These are phyloP conservation scores for Cystofilobasidium bisporidii DNA, from an alignment of 768 basidiomycete genomes.

Conservation along the genomic window DNA sequence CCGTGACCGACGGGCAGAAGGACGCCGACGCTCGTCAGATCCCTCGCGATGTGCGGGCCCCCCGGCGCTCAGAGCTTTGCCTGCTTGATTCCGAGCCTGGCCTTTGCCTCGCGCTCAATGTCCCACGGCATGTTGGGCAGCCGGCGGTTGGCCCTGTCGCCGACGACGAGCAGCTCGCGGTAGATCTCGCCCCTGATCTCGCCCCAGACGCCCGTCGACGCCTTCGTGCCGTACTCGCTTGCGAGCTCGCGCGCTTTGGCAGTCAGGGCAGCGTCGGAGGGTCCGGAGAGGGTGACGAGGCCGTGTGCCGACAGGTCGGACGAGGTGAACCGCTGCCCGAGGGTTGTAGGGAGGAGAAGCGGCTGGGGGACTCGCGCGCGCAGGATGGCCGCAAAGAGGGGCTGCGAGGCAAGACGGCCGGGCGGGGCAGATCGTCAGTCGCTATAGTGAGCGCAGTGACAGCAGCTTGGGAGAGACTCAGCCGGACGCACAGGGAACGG, in stretches of 20 bases:
- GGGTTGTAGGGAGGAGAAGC: background rate
- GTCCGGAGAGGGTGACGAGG: conserved; percentile 1
- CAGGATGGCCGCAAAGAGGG: background rate
- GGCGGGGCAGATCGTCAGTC: too few relatives aligned
- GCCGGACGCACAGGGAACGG: conserved; percentile 62
- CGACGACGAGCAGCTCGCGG: background rate
- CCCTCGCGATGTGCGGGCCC: too few relatives aligned
- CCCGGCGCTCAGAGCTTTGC: conserved; percentile 2
- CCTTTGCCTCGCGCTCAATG: conserved; percentile 2
- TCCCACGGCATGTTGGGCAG: background rate
- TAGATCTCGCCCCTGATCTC: conserved; percentile 12
- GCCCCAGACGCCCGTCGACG: conserved; percentile 15
- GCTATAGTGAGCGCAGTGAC: too few relatives aligned
- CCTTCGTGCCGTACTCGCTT: background rate
- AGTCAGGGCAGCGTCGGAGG: conserved; percentile 13
- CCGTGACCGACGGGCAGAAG: too few relatives aligned
- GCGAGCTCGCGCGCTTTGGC: background rate
- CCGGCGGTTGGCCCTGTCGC: background rate
- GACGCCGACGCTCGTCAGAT: too few relatives aligned
- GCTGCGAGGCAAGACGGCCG: background rate
- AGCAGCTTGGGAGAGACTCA: conserved; percentile 46
- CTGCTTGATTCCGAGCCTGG: background rate
- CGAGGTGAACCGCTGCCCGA: conserved; percentile 8
- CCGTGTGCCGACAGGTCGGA: conserved; percentile 11
- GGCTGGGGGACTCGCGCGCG: background rate